Percentiles rank a stretch among this genome's conserved stretches.
These are phyloP conservation scores for Botryobasidium botryosum DNA, from an alignment of 768 basidiomycete genomes.

Conservation along the genomic window DNA sequence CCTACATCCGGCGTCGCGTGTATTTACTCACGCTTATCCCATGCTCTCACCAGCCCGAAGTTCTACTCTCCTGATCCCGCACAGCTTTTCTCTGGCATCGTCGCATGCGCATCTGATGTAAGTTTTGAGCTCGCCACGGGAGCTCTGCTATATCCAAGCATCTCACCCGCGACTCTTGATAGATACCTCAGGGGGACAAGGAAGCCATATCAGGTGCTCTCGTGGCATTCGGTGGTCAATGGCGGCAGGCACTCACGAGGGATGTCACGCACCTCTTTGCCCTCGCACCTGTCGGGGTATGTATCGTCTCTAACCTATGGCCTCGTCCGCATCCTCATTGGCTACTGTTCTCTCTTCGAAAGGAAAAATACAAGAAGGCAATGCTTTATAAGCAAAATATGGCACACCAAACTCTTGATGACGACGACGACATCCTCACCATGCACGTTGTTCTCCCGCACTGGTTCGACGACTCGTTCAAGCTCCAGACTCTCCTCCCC, in stretches of 20 bases:
- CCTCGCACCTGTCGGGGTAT: constrained; percentile 21
- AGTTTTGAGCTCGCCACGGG: constrained; percentile 12
- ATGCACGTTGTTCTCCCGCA: constrained; percentile 70
- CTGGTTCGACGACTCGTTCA: constrained; percentile 66
- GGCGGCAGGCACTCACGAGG: constrained; percentile 53
- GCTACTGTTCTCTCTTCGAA: not conserved
- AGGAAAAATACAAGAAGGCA: not conserved
- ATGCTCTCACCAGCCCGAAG: constrained; percentile 24
- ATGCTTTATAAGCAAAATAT: constrained; percentile 11
- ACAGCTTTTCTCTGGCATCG: constrained; percentile 69
- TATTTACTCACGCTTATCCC: too few relatives aligned
- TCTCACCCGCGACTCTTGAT: constrained; percentile 2
- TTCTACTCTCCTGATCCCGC: constrained; percentile 63
- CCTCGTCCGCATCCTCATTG: not conserved
- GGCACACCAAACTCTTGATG: constrained; percentile 38
- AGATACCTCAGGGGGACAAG: constrained; percentile 47
- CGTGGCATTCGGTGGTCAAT: constrained; percentile 63
- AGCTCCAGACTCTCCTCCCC: constrained; percentile 14
- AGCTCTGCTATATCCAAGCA: not conserved
- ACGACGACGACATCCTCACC: constrained; percentile 32
- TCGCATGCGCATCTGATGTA: constrained; percentile 55
- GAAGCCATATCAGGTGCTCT: constrained; percentile 62
- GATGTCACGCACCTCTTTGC: constrained; percentile 83
- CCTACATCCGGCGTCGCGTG: too few relatives aligned
- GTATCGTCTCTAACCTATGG: too few relatives aligned